Conservation (phyloP, 768 basidiomycete species). For the Lactifluus echinatus region DNA sequence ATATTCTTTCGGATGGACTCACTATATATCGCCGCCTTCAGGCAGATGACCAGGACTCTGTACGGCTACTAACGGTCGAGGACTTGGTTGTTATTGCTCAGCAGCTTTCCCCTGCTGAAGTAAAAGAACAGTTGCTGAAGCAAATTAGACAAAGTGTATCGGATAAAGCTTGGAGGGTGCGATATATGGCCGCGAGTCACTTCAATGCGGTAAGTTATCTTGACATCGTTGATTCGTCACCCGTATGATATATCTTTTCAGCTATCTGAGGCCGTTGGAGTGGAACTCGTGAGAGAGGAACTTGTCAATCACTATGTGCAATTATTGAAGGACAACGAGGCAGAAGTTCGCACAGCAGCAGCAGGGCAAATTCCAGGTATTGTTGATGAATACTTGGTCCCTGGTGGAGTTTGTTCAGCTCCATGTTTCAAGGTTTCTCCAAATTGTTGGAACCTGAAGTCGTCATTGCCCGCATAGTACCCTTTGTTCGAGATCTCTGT, state of each 20-base stretch:
- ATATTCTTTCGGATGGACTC: constrained; percentile 80
- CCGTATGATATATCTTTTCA: constrained; percentile 26
- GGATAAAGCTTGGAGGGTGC: constrained; percentile 97
- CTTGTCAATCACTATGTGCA: constrained; percentile 88
- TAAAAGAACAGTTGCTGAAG: constrained; percentile 81
- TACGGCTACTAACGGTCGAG: constrained; percentile 89
- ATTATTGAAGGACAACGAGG: constrained; percentile 95
- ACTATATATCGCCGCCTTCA: constrained; percentile 91
- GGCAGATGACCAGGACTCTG: constrained; percentile 96
- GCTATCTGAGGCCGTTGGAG: constrained; percentile 88
- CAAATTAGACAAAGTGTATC: constrained; percentile 82
- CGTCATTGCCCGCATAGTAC: constrained; percentile 86
- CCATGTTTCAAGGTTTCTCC: constrained; percentile 63
- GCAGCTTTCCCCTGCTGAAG: constrained; percentile 77
- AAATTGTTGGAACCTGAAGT: constrained; percentile 90
- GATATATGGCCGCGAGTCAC: constrained; percentile 97
- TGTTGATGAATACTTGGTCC: not conserved
- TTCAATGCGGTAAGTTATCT: constrained; percentile 73
- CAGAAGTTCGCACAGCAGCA: constrained; percentile 94
- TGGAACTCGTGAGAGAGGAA: constrained; percentile 88
- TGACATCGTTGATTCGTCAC: not conserved
- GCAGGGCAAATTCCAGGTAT: constrained; percentile 94
- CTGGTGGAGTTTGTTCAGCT: constrained; percentile 11
- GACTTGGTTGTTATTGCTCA: constrained; percentile 90
- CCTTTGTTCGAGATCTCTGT: constrained; percentile 89